Percentiles rank a stretch among this genome's conserved stretches.
Evolutionary conservation across 306 rosid genomes (phyloP).

Genomic region (Astragalus membranaceus): DNA sequence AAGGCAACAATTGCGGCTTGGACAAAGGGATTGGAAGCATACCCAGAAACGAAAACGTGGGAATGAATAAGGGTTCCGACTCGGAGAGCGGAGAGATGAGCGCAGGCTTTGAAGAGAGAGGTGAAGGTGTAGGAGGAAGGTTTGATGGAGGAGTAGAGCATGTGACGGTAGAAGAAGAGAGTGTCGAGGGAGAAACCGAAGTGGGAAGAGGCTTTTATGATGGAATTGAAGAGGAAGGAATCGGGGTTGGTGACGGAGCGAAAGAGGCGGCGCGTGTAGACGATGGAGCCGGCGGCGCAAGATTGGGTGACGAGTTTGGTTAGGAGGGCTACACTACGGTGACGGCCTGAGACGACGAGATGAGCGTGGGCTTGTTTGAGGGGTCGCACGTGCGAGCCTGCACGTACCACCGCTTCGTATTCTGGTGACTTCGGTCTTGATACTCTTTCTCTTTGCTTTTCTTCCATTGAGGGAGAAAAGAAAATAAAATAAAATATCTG

Average conservation of each 20-base stretch:
- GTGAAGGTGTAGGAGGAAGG: slow-evolving; percentile 76
- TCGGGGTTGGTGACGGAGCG: slow-evolving; percentile 51
- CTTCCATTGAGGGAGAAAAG: slow-evolving; percentile 34
- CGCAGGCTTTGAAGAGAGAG: slow-evolving; percentile 84
- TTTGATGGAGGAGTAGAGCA: slow-evolving; percentile 38
- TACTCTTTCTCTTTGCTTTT: background rate
- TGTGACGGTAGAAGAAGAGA: slow-evolving; percentile 48
- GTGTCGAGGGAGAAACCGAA: slow-evolving; percentile 54
- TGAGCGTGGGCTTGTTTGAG: slow-evolving; percentile 78
- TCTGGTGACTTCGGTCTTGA: slow-evolving; percentile 38
- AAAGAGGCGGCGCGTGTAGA: slow-evolving; percentile 57
- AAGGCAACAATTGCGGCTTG: slow-evolving; percentile 53
- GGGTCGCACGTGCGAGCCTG: slow-evolving; percentile 50
- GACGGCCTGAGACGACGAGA: slow-evolving; percentile 54
- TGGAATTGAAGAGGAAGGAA: slow-evolving; percentile 62
- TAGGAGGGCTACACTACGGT: slow-evolving; percentile 58
- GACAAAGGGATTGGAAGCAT: slow-evolving; percentile 55
- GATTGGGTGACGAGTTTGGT: slow-evolving; percentile 70
- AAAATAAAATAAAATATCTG: too few relatives aligned
- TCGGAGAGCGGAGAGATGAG: slow-evolving; percentile 46
- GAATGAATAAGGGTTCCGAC: slow-evolving; percentile 49
- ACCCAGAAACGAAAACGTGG: slow-evolving; percentile 58
- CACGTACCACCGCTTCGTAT: slow-evolving; percentile 50
- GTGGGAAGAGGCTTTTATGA: slow-evolving; percentile 56
- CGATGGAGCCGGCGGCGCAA: slow-evolving; percentile 64